Evolutionary conservation across 306 rosid species (phyloP), one percentile per base, ranked within the genome.

Genomic region (Inga leiocalycina): DNA sequence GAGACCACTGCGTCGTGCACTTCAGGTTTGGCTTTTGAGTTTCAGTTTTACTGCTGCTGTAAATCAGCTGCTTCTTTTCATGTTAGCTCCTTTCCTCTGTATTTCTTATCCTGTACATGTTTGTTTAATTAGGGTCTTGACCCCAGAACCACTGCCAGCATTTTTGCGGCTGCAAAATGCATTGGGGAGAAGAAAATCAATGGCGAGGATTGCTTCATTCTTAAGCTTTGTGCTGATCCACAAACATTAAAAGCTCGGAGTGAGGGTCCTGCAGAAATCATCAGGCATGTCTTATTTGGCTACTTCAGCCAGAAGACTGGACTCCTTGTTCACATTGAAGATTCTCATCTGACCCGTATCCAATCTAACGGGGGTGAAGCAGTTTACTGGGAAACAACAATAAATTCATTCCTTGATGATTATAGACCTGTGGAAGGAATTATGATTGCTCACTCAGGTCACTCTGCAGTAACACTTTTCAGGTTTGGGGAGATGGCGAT

Each of bases 221-320:
- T 97, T 45, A 97, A 97, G 93, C 99, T 91, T 17, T 92, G 93
- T 77, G 91, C 98, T 59, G 94, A 97, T 75, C 97, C 99, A 35
- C 91, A 76, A 83, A 97, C 99, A 43, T 78, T 97, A 86, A 97
- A 97, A 90, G 88, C 97, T 27, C 85, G 99, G 76, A 94, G 99
- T 19, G 99, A 97, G 89, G 99, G 99, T 22, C 99, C 97, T 61
- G 97, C 99, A 0, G 99, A 97, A 90, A 92, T 92, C 80, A 97
- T 97, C 71, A 87, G 99, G 82, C 99, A 97, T 89, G 98, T 91
- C 70, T 79, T 97, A 79, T 93, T 94, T 82, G 99, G 99, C 80
- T 97, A 94, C 91, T 97, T 97, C 78, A 97, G 98, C 91, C 98
- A 94, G 84, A 97, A 90, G 86, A 97, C 99, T 4, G 98, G 98